A percentile compares a stretch with the other conserved stretches of the same genome.
Conservation (phyloP, 2,329 filamentous ascomycete genomes). For the Sporothrix pallida region DNA sequence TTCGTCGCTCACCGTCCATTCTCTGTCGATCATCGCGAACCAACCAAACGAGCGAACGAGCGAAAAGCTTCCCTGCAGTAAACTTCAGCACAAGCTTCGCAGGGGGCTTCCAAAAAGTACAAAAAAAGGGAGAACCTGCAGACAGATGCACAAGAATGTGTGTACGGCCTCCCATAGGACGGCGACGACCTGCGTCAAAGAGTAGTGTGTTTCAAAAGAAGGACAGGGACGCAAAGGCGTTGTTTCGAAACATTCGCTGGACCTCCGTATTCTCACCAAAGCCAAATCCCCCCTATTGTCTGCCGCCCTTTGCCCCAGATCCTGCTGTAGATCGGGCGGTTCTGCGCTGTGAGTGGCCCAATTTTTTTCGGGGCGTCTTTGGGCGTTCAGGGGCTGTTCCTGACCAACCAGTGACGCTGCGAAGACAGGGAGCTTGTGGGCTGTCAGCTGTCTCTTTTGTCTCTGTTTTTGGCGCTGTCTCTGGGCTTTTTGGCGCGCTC, state of each 20-base stretch:
- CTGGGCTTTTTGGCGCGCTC: not conserved
- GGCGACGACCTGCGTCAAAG: not conserved
- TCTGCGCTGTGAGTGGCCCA: conserved; percentile 9
- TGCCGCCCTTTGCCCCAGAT: not conserved
- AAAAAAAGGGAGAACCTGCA: not conserved
- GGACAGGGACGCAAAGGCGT: not conserved
- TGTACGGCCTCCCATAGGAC: conserved; percentile 22
- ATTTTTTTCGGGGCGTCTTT: not conserved
- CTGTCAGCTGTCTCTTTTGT: not conserved
- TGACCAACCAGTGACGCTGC: too few relatives aligned
- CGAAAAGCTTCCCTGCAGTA: not conserved
- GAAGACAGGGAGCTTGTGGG: not conserved
- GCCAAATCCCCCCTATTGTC: not conserved
- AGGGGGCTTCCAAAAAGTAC: not conserved
- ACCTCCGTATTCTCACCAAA: too few relatives aligned
- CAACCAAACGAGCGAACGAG: not conserved
- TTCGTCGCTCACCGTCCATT: not conserved
- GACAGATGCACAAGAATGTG: not conserved
- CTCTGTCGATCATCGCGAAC: conserved; percentile 6
- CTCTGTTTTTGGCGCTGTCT: not conserved
- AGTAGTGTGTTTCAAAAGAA: conserved; percentile 22
- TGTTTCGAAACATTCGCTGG: conserved; percentile 13
- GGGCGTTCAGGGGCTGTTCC: not conserved
- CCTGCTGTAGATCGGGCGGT: conserved; percentile 11
- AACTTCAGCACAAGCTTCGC: not conserved